These are phyloP conservation scores for Sherardia arvensis DNA, from an alignment of 257 asterid genomes.

Conservation along the genomic window DNA sequence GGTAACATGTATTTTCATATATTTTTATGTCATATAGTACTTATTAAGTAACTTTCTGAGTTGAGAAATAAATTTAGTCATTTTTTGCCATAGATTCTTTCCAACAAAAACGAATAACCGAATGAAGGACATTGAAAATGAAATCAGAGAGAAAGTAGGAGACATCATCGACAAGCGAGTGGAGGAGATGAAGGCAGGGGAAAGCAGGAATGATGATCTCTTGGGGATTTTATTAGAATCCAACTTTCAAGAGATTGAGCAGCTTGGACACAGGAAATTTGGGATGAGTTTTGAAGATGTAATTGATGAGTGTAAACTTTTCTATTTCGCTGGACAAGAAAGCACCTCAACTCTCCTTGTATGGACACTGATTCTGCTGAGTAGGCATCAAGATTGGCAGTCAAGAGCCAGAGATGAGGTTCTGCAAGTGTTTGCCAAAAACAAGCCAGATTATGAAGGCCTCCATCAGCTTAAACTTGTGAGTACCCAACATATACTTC, in stretches of 20 bases:
- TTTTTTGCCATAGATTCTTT: constrained; percentile 20
- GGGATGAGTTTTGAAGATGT: constrained; percentile 33
- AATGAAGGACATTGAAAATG: constrained; percentile 25
- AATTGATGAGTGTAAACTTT: constrained; percentile 44
- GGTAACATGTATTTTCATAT: constrained; percentile 15
- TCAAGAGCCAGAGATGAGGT: constrained; percentile 17
- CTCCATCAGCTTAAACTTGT: constrained; percentile 26
- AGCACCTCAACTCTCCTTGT: constrained; percentile 41
- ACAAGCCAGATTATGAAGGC: constrained; percentile 20
- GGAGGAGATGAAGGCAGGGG: constrained; percentile 29
- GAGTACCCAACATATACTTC: constrained; percentile 7
- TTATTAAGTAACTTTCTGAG: background rate
- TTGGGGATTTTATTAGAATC: constrained; percentile 36
- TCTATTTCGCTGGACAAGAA: constrained; percentile 51
- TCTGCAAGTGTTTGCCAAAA: constrained; percentile 20
- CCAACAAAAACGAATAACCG: constrained; percentile 35
- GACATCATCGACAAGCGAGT: constrained; percentile 27
- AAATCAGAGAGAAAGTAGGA: constrained; percentile 15
- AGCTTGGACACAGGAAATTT: constrained; percentile 17
- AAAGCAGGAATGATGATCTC: constrained; percentile 25
- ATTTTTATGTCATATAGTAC: background rate
- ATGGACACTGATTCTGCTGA: constrained; percentile 45
- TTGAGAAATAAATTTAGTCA: background rate
- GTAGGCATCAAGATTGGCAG: constrained; percentile 42
- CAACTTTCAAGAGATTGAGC: constrained; percentile 29